Evolutionary conservation across 345 rosid species (phyloP).

Genomic region (Camelina neglecta): DNA sequence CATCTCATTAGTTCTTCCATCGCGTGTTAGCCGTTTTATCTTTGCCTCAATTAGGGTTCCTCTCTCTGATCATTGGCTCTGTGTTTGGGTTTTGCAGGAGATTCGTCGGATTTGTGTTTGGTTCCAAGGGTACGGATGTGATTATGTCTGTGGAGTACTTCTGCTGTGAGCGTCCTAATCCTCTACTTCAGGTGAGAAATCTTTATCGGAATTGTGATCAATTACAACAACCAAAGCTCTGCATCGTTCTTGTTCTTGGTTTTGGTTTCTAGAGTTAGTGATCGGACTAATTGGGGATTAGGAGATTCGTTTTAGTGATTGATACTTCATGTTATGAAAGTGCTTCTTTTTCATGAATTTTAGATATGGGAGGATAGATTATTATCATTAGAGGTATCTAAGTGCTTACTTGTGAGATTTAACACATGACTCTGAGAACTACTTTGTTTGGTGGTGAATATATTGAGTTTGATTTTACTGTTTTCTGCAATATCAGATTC

Average conservation of each 20-base stretch:
- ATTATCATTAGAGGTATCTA: not conserved
- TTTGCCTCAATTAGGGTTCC: not conserved
- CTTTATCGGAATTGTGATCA: constrained; percentile 1
- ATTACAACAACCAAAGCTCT: not conserved
- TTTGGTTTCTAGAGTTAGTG: not conserved
- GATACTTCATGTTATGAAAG: constrained; percentile 18
- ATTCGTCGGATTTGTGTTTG: constrained; percentile 61
- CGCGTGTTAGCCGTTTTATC: not conserved
- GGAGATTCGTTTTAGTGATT: constrained; percentile 3
- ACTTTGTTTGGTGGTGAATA: not conserved
- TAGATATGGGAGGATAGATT: not conserved
- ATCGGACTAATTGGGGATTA: not conserved
- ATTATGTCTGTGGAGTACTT: constrained; percentile 63
- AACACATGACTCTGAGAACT: too few species aligned
- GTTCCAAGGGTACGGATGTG: constrained; percentile 60
- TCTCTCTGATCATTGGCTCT: constrained; percentile 17
- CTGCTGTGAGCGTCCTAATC: constrained; percentile 92
- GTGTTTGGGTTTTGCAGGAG: constrained; percentile 51
- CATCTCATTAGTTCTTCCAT: not conserved
- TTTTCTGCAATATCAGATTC: not conserved
- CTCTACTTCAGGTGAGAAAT: constrained; percentile 65
- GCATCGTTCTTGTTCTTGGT: not conserved
- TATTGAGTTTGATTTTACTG: not conserved
- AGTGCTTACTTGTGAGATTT: not conserved
- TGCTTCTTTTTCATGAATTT: not conserved